phyloP scores from a whole-genome alignment of 2,329 filamentous ascomycete genomes.

The Aureobasidium mangrovei region DNA sequence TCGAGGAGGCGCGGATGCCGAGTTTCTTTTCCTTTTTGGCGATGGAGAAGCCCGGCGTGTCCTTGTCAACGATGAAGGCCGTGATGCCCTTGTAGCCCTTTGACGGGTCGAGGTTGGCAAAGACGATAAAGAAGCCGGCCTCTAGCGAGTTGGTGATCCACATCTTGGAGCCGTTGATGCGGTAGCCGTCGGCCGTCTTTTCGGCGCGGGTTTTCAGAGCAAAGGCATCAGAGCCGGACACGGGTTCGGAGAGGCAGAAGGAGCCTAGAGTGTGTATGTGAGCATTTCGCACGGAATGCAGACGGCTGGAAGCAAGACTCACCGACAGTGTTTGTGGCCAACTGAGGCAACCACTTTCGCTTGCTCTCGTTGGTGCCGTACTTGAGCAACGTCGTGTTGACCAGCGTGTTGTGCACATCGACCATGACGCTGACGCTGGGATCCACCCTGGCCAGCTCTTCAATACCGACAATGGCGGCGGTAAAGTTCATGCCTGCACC shows the following conservation, averaged over 20 bases:
- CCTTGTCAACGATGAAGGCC: constrained; percentile 91
- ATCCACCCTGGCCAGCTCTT: constrained; percentile 89
- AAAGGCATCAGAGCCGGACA: constrained; percentile 91
- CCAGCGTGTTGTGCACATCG: constrained; percentile 96
- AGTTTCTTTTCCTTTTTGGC: constrained; percentile 99
- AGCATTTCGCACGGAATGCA: background rate
- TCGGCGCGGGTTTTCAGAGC: constrained; percentile 85
- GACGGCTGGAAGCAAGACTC: constrained; percentile 23
- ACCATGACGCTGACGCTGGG: constrained; percentile 91
- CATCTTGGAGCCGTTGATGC: constrained; percentile 91
- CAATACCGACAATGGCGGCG: constrained; percentile 87
- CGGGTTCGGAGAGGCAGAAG: constrained; percentile 88
- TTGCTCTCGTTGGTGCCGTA: constrained; percentile 69
- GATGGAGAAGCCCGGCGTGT: constrained; percentile 78
- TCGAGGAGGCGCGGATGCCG: constrained; percentile 89
- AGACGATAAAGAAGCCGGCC: constrained; percentile 91
- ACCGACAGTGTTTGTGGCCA: constrained; percentile 81
- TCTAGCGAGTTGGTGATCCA: constrained; percentile 99
- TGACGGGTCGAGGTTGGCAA: constrained; percentile 85
- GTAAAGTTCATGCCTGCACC: constrained; percentile 99
- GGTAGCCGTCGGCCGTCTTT: constrained; percentile 75
- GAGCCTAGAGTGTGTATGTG: constrained; percentile 42
- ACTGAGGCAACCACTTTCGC: constrained; percentile 78
- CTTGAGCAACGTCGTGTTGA: constrained; percentile 86
- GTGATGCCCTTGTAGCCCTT: constrained; percentile 97